Percentiles rank a stretch among this genome's conserved stretches.
These are phyloP conservation scores for Zygotorulaspora chibaensis DNA, from an alignment of 805 yeast species.

Conservation along the genomic window DNA sequence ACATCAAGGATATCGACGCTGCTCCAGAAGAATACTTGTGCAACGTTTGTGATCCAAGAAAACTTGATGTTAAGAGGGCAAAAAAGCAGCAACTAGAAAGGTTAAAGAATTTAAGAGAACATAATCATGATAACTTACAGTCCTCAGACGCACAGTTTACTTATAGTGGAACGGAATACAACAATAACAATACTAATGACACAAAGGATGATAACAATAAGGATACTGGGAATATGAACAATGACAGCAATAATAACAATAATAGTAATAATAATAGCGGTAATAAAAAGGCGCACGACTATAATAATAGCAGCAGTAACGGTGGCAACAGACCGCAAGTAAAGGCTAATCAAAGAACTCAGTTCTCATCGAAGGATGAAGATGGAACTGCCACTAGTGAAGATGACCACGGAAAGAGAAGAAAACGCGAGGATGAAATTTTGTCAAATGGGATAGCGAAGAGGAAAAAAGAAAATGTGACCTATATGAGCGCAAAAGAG, in stretches of 20 bases:
- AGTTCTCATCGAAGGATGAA: slow-evolving; percentile 3
- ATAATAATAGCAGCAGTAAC: neutral
- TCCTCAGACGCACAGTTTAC: neutral
- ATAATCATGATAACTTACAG: neutral
- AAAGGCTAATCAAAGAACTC: slow-evolving; percentile 6
- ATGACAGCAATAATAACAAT: slow-evolving; percentile 2
- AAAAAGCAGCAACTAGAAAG: slow-evolving; percentile 38
- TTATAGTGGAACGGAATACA: neutral
- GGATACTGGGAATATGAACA: neutral
- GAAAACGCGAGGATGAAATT: slow-evolving; percentile 29
- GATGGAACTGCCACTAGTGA: neutral
- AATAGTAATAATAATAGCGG: neutral
- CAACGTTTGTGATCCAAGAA: slow-evolving; percentile 63
- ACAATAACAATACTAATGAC: slow-evolving; percentile 3
- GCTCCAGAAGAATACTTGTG: slow-evolving; percentile 84
- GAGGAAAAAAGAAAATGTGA: slow-evolving; percentile 30
- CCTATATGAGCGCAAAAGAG: slow-evolving; percentile 35
- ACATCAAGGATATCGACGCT: slow-evolving; percentile 61
- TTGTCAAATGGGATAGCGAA: slow-evolving; percentile 2
- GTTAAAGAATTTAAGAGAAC: slow-evolving; percentile 11
- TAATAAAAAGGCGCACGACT: neutral
- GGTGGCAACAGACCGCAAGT: slow-evolving; percentile 1
- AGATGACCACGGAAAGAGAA: slow-evolving; percentile 11
- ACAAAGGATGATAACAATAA: slow-evolving; percentile 5
- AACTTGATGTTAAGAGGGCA: slow-evolving; percentile 43